Evolutionary conservation across 2,329 filamentous ascomycete species (phyloP), one percentile per base, ranked within the genome.

Genomic region (Juglanconis sp.): DNA sequence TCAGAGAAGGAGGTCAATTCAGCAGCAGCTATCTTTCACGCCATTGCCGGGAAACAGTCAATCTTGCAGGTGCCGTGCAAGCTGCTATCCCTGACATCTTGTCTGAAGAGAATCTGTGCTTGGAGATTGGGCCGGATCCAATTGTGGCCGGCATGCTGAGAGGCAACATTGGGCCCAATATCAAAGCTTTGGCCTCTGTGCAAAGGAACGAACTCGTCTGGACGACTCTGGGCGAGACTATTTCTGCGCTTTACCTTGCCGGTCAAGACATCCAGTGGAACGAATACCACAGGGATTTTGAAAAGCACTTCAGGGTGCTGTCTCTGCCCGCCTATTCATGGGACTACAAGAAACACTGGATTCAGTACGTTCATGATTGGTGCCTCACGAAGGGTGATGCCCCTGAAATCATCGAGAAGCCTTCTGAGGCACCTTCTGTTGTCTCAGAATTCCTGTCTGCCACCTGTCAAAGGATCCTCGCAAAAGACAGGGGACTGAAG

Each of bases 121-220:
- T 24, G 24, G 24, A 24, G 24, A 24, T 24, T 24, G 24, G 24
- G 24, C 24, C 24, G 24, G 24, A 24, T 24, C 24, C 24, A 24
- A 24, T 24, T 24, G 24, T 24, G 24, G 24, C 24, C 24, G 24
- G 24, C 24, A 24, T 24, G 24, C 24, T 24, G 24, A 24, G 24
- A 24, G 24, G 24, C 24, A 24, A 24, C 24, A 24, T 24, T 24
- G 24, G 24, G 24, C 24, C 24, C 24, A 24, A 24, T 24, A 24
- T 24, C 24, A 24, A 24, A 75, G 78, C 38, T 80, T 90, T 67
- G 76, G 81, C 86, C 4, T 86, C 84, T 83, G 40, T 83, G 85
- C 60, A 81, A 79, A 50, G 86, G 88, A 68, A 32, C 11, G 48
- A 46, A 9, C 38, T 35, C 8, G 30, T 47, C 6, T 60, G 57